Evolutionary conservation across 495 filamentous ascomycete species (phyloP).

Genomic region (Xylaria cubensis): DNA sequence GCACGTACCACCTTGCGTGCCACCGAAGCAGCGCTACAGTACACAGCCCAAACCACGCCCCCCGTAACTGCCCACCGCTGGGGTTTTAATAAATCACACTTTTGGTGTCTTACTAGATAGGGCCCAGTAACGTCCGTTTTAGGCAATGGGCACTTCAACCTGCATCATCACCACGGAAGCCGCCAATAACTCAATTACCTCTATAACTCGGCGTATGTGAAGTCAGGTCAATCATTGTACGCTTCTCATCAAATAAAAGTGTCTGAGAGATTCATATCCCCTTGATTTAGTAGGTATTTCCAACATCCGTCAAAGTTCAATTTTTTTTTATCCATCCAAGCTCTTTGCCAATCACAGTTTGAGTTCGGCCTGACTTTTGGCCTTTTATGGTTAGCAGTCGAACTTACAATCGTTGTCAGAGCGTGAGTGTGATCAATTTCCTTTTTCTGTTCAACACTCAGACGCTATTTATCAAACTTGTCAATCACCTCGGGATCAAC

Average conservation of each 20-base stretch:
- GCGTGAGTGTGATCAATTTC: slow-evolving; percentile 17
- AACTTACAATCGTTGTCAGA: background rate
- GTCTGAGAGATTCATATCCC: background rate
- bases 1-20: slow-evolving; percentile 29
- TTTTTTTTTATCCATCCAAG: background rate
- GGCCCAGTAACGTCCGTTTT: slow-evolving; percentile 24
- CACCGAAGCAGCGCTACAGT: background rate
- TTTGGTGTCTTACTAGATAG: slow-evolving; percentile 14
- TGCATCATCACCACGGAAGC: slow-evolving; percentile 23
- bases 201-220: slow-evolving; percentile 2
- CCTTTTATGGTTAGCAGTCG: slow-evolving; percentile 3
- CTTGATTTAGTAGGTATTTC: background rate
- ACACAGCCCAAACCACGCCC: background rate
- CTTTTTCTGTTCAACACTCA: background rate
- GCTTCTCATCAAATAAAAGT: background rate
- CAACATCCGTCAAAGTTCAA: background rate
- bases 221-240: background rate
- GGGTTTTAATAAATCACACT: slow-evolving; percentile 1
- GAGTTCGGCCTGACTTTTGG: slow-evolving; percentile 11
- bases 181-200: background rate
- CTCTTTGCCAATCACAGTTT: slow-evolving; percentile 8
- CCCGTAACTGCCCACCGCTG: background rate
- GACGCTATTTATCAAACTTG: background rate
- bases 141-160: slow-evolving; percentile 25
- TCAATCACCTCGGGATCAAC: background rate